Evolutionary conservation across 495 filamentous ascomycete species (phyloP), one percentile per base, ranked within the genome.

Genomic region (Aspergillus nanangensis): DNA sequence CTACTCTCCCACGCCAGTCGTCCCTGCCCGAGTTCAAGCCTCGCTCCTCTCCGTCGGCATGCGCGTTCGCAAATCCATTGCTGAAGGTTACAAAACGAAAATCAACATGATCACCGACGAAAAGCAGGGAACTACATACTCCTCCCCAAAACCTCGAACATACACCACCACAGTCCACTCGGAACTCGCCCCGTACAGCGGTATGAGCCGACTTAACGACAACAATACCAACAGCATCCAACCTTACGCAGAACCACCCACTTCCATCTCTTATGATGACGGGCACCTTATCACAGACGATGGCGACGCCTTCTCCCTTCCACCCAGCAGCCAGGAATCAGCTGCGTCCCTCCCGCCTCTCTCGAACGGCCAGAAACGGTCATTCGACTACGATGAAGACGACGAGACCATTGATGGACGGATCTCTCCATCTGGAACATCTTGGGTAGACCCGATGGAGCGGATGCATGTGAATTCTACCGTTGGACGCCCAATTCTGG

Each of bases 61-160:
- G 88, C 82, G 90, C 25, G 78, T 97, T 41, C 84, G 92, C 48
- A 96, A 97, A 66, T 83, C 85, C 8, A 82, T 97, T 3, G 86
- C 88, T 0, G 90, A 95, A 47, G 92, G 92, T 41, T 95, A 95
- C 71, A 94, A 92, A 69, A 92, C 87, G 10, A 57, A 71, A 45
- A 50, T 47, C 46, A 49, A 48, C 21, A 53, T 62, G 55, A 42
- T 58, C 40, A 15, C 60, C 46, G 48, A 63, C 45, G 51, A 69
- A 53, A 32, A 24, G n/a, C 29, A 47, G 47, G 55, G 25, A 51
- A 52, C 47, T 50, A 50, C 45, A 47, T 53, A 44, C 55, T 50
- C 33, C 13, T 51, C 53, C 29, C 47, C 53, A 47, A 47, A 44
- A 20, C 27, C 47, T 10, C 32, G 17, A 50, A 39, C 45, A 60